Evolutionary conservation across 1,139 yeast genomes (phyloP).

Genomic region (Ogataea hybrid): DNA sequence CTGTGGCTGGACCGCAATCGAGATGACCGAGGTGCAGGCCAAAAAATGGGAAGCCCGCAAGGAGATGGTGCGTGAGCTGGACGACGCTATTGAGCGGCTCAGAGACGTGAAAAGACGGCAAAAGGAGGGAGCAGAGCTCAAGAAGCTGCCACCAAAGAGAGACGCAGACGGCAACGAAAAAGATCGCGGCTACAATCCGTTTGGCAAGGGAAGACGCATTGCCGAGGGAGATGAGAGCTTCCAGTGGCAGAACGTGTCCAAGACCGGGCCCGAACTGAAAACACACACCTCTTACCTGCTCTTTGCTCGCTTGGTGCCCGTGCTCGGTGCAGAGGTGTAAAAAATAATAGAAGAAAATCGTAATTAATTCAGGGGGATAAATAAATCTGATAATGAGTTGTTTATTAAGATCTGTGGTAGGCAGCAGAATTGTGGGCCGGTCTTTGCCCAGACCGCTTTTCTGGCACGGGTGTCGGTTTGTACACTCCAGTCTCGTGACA

Average conservation of each 20-base stretch:
- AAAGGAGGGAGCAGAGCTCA: conserved; percentile 62
- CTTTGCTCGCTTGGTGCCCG: conserved; percentile 60
- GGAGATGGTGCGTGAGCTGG: conserved; percentile 78
- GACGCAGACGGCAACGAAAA: conserved; percentile 16
- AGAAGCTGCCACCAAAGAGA: conserved; percentile 20
- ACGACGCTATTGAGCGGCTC: conserved; percentile 78
- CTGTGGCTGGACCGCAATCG: conserved; percentile 84
- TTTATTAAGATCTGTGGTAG: background rate
- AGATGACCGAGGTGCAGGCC: conserved; percentile 90
- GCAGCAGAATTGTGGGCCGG: background rate
- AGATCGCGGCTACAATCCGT: conserved; percentile 76
- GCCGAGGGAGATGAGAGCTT: conserved; percentile 82
- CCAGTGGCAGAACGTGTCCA: conserved; percentile 81
- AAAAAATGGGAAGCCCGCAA: conserved; percentile 89
- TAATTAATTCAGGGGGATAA: background rate
- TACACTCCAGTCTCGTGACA: conserved; percentile 5
- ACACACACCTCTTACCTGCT: conserved; percentile 94
- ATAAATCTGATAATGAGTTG: background rate
- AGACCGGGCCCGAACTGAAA: conserved; percentile 80
- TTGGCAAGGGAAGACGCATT: conserved; percentile 79
- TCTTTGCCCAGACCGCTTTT: background rate
- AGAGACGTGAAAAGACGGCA: conserved; percentile 79
- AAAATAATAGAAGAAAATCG: background rate
- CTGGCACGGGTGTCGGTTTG: conserved; percentile 2
- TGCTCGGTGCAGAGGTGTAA: conserved; percentile 6